Base-by-base conservation (phyloP, 129 eudicot genomes). In the Logfia minima region DNA sequence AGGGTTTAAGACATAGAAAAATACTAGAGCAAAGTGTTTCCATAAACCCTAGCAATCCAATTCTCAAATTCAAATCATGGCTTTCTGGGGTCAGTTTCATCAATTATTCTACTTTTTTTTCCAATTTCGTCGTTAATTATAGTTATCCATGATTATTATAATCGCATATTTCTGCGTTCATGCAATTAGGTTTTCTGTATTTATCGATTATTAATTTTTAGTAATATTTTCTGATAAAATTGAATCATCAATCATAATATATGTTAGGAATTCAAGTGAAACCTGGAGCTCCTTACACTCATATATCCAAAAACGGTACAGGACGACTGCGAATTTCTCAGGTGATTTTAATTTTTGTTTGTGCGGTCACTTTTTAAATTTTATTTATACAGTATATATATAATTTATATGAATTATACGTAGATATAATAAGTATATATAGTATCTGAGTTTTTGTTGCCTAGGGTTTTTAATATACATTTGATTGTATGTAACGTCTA, bases 301-400 rank as follows among this genome's bases (percentile, higher is more conserved):
- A 84, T 78, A 79, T 85, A 22, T 69, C 83, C 53, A 82, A 86
- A 60, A 78, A 68, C 5, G 75, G 67, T 29, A 70, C 81, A 21
- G 88, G 90, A 74, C 87, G 97, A 76, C 86, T 93, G 24, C 92
- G 90, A 21, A 83, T 93, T 75, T 84, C 97, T 22, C 98, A 93
- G 98, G 98, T 85, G 73, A 24, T 62, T 35, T 35, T 41, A 58
- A 14, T 48, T 14, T 48, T 13, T 48, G 55, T 48, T 48, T 48
- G 55, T 14, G 55, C 55, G n/a, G 4, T 48, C 55, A 48, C 55
- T 48, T 48, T 48, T 48, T 48, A 48, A 45, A 1, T 48, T 77
- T 13, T 22, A 37, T 71, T 6, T 58, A 19, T 19, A 58, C 11
- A 2, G 23, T 17, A 6, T 58, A 58, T 56, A 17, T 56, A 4